Evolutionary conservation across 352 stramenopile species (phyloP).

Genomic region (Globisporangium iwayamae): DNA sequence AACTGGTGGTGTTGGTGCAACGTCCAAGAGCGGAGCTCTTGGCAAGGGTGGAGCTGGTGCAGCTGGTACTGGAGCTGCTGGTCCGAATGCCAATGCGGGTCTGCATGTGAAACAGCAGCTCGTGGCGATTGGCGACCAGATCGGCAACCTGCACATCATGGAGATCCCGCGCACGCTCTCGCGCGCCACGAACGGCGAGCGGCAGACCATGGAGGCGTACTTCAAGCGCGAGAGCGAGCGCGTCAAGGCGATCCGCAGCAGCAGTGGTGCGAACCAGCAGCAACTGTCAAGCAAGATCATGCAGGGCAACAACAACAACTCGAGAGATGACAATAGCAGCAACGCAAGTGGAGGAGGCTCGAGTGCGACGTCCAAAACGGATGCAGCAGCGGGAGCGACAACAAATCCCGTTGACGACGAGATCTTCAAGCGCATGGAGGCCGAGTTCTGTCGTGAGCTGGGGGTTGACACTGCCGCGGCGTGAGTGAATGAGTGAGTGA

Average conservation of each 20-base stretch:
- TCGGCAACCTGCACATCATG: conserved; percentile 91
- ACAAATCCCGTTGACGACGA: conserved; percentile 42
- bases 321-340: conserved; percentile 17
- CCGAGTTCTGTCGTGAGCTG: conserved; percentile 71
- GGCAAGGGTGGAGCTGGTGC: conserved; percentile 8
- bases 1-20: conserved; percentile 9
- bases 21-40: conserved; percentile 6
- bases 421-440: conserved; percentile 75
- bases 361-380: neutral
- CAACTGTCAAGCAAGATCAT: conserved; percentile 12
- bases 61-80: conserved; percentile 10
- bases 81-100: conserved; percentile 13
- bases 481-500: neutral
- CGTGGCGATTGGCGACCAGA: conserved; percentile 88
- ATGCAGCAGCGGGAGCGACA: conserved; percentile 2
- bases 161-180: conserved; percentile 88
- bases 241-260: conserved; percentile 42
- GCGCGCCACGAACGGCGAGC: conserved; percentile 78
- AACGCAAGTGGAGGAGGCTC: conserved; percentile 7
- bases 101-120: conserved; percentile 84
- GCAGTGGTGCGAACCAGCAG: conserved; percentile 6
- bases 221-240: conserved; percentile 88
- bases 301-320: conserved; percentile 26
- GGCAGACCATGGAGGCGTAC: conserved; percentile 79
- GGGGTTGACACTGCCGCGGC: conserved; percentile 38